These are phyloP conservation scores for Fragilaria crotonensis DNA, from an alignment of 108 stramenopile genomes.

Conservation along the genomic window DNA sequence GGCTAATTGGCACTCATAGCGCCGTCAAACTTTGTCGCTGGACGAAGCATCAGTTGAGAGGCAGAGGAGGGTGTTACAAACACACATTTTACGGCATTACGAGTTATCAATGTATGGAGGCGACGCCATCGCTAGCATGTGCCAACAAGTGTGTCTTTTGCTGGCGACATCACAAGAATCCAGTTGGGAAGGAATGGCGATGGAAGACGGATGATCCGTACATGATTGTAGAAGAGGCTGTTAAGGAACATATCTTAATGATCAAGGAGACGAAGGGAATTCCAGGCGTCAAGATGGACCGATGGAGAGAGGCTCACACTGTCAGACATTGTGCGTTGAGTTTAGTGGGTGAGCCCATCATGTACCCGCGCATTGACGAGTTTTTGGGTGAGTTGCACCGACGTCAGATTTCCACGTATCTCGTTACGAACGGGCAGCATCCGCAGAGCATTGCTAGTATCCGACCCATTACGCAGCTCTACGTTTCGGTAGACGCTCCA, in stretches of 20 bases:
- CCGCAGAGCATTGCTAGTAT: constrained; percentile 83
- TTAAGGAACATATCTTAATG: constrained; percentile 78
- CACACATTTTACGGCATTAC: constrained; percentile 97
- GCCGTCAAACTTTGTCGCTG: constrained; percentile 97
- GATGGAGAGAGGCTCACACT: constrained; percentile 90
- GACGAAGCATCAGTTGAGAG: constrained; percentile 96
- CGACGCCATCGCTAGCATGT: constrained; percentile 90
- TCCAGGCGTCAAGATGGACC: constrained; percentile 87
- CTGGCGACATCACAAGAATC: constrained; percentile 98
- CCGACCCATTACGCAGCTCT: constrained; percentile 92
- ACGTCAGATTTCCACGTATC: constrained; percentile 85
- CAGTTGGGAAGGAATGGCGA: constrained; percentile 93
- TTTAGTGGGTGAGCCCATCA: constrained; percentile 90
- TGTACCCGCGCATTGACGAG: constrained; percentile 95
- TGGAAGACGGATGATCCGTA: constrained; percentile 95
- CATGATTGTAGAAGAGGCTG: constrained; percentile 84
- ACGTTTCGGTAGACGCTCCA: constrained; percentile 90
- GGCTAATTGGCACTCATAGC: constrained; percentile 90
- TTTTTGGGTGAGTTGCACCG: constrained; percentile 81
- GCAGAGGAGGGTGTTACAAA: constrained; percentile 95
- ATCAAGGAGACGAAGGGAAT: constrained; percentile 93
- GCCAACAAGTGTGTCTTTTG: constrained; percentile 98
- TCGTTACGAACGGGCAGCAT: constrained; percentile 97
- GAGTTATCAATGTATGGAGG: constrained; percentile 96
- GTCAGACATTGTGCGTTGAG: constrained; percentile 85